A percentile compares a stretch with the other conserved stretches of the same genome.
These are phyloP conservation scores for Waltergamsia citrina DNA, from an alignment of 2,329 filamentous ascomycete genomes.

Conservation along the genomic window DNA sequence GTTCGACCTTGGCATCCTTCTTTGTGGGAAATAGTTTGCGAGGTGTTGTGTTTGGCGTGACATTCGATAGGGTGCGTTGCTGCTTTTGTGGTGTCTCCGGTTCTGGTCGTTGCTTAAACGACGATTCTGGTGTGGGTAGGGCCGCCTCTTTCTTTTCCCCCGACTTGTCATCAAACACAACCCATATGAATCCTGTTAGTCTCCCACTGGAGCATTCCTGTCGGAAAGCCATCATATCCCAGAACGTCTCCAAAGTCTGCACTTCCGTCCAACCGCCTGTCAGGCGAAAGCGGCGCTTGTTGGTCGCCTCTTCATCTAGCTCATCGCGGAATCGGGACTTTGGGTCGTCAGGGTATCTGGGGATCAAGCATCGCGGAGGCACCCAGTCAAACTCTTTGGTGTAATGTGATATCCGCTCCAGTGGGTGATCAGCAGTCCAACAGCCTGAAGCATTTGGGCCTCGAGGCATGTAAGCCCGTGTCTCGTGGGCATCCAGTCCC, in stretches of 20 bases:
- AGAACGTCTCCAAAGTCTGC: conserved; percentile 80
- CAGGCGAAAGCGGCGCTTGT: conserved; percentile 41
- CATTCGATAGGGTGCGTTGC: conserved; percentile 4
- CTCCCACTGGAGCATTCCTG: conserved; percentile 93
- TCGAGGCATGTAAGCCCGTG: conserved; percentile 65
- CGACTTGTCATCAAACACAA: conserved; percentile 60
- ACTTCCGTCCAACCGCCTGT: conserved; percentile 75
- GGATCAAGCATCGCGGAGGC: conserved; percentile 76
- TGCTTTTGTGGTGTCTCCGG: conserved; percentile 3
- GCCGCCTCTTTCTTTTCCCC: conserved; percentile 7
- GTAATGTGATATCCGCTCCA: conserved; percentile 56
- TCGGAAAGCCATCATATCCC: conserved; percentile 96
- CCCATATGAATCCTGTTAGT: conserved; percentile 90
- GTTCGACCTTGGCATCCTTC: conserved; percentile 4
- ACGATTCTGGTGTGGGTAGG: conserved; percentile 16
- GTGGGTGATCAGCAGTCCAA: conserved; percentile 59
- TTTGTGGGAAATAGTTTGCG: conserved; percentile 20
- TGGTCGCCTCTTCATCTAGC: conserved; percentile 71
- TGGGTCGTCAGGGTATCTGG: conserved; percentile 88
- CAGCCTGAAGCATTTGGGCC: conserved; percentile 26
- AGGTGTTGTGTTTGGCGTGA: conserved; percentile 21
- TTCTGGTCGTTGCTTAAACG: conserved; percentile 9
- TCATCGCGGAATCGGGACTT: conserved; percentile 86
- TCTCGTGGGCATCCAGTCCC: conserved; percentile 75
- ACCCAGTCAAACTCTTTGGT: conserved; percentile 47